A percentile compares a stretch with the other conserved stretches of the same genome.
These are phyloP conservation scores for Botrytis byssoidea DNA, from an alignment of 2,329 filamentous ascomycete species.

Conservation along the genomic window DNA sequence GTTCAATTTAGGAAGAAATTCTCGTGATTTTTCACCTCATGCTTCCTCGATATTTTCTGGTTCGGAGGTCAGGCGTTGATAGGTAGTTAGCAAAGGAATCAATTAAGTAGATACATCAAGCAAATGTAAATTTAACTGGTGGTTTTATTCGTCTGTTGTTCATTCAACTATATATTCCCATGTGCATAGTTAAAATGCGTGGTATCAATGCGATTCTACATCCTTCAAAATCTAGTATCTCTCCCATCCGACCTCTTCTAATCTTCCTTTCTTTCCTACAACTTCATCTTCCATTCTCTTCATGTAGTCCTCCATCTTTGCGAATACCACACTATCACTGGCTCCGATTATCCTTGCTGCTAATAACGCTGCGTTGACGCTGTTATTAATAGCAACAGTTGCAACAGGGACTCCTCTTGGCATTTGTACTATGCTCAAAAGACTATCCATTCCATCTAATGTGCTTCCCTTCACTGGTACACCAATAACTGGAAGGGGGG, in stretches of 20 bases:
- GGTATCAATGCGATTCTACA: conserved; percentile 1
- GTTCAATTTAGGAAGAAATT: background rate
- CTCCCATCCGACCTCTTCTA: conserved; percentile 57
- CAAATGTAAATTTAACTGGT: background rate
- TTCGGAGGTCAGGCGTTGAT: conserved; percentile 11
- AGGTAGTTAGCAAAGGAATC: conserved; percentile 1
- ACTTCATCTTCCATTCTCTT: conserved; percentile 64
- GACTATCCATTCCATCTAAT: conserved; percentile 57
- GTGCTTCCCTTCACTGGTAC: conserved; percentile 74
- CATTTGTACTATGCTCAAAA: conserved; percentile 76
- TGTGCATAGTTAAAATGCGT: background rate
- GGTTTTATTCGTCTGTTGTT: background rate
- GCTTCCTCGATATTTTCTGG: background rate
- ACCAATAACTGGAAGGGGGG: conserved; percentile 66
- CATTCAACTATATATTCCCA: background rate
- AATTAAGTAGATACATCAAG: background rate
- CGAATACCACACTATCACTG: conserved; percentile 53
- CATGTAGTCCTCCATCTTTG: conserved; percentile 61
- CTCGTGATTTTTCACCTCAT: background rate
- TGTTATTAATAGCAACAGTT: conserved; percentile 78
- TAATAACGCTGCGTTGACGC: conserved; percentile 72
- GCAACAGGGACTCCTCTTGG: conserved; percentile 70
- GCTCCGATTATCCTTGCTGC: conserved; percentile 66
- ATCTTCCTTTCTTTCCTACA: conserved; percentile 56
- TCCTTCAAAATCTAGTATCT: conserved; percentile 43